These are phyloP conservation scores for Saccharum officinarum DNA, from an alignment of 176 grass and related monocot species.

Conservation along the genomic window DNA sequence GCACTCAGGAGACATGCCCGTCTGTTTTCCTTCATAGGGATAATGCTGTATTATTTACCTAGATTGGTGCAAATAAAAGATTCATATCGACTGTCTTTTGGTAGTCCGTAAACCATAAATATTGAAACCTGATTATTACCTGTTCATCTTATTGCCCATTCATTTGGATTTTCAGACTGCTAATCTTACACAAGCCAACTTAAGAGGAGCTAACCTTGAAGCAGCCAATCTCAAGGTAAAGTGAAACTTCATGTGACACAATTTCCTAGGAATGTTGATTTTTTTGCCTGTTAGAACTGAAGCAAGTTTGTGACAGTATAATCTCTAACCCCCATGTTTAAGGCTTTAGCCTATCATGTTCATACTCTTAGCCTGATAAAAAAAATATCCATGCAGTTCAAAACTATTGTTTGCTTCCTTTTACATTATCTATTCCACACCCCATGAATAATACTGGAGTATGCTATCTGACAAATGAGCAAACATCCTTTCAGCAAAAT, in stretches of 20 bases:
- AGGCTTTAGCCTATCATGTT: slow-evolving; percentile 2
- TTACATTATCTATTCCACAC: not conserved
- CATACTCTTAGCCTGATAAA: not conserved
- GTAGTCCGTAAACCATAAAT: not conserved
- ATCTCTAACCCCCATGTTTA: not conserved
- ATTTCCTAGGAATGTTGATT: not conserved
- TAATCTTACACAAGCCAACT: slow-evolving; percentile 62
- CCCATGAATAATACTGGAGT: not conserved
- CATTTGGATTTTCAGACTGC: slow-evolving; percentile 65
- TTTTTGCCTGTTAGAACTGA: not conserved
- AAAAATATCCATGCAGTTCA: not conserved
- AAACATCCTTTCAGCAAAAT: not conserved
- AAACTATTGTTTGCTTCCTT: not conserved
- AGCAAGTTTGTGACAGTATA: slow-evolving; percentile 14
- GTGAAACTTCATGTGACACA: not conserved
- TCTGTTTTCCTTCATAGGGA: not conserved
- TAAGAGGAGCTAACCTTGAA: slow-evolving; percentile 91
- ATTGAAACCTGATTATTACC: slow-evolving; percentile 23
- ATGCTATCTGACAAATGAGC: not conserved
- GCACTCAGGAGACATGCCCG: not conserved
- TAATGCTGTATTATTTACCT: not conserved
- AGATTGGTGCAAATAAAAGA: slow-evolving; percentile 9
- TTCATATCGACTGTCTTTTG: not conserved
- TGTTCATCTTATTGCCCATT: slow-evolving; percentile 31
- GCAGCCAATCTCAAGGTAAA: slow-evolving; percentile 97